Conservation (phyloP, 106 monocot genomes). For the Acorus calamus region DNA sequence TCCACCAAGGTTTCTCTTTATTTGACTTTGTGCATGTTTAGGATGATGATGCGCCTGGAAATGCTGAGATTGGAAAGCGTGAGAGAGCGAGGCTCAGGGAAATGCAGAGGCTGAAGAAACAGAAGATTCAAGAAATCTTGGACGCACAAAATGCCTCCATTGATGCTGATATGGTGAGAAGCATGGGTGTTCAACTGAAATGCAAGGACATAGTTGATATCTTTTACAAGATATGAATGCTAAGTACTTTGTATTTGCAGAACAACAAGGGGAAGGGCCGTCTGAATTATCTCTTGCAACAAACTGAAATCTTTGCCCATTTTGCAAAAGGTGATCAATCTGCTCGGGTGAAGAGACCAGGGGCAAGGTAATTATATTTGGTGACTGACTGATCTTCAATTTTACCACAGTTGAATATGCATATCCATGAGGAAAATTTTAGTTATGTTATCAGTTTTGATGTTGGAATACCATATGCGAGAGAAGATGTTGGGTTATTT, state of each 20-base stretch:
- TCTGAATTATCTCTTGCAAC: conserved; percentile 67
- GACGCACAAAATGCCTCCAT: conserved; percentile 66
- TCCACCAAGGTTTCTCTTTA: too few species aligned
- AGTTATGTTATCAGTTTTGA: too few species aligned
- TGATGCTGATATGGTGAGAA: conserved; percentile 66
- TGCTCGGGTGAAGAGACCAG: conserved; percentile 36
- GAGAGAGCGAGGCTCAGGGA: conserved; percentile 61
- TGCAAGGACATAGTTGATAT: too few species aligned
- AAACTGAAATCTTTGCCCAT: conserved; percentile 80
- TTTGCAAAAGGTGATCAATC: conserved; percentile 71
- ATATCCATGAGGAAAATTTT: too few species aligned
- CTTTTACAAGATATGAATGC: background rate
- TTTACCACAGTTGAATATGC: too few species aligned
- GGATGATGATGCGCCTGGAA: conserved; percentile 16
- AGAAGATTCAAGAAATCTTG: conserved; percentile 66
- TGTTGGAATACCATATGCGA: too few species aligned
- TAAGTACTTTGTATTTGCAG: conserved; percentile 25
- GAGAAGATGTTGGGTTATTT: too few species aligned
- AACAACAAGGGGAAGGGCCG: conserved; percentile 74
- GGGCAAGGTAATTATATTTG: conserved; percentile 42
- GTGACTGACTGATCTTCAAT: too few species aligned
- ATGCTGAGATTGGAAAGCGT: conserved; percentile 34
- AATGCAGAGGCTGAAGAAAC: conserved; percentile 62
- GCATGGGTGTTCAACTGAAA: too few species aligned
- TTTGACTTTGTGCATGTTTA: conserved; percentile 9